Base-by-base conservation (phyloP, 176 grass and related monocot species). In the Triticum dicoccoides region DNA sequence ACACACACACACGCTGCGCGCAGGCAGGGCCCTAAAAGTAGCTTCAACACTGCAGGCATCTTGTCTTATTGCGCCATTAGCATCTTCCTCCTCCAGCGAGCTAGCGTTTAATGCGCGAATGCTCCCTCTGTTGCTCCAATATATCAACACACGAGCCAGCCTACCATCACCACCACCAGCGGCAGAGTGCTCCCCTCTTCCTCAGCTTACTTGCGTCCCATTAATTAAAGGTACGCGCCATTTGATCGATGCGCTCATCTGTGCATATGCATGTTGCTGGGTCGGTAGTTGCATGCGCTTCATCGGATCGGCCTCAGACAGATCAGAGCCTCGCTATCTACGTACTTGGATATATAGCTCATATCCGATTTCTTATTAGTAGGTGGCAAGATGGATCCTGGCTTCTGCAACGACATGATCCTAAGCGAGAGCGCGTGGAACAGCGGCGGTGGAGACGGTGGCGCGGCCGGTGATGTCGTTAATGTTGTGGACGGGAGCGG, bases 391-490 rank as follows among this genome's bases (percentile, higher is more conserved):
- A 91, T 89, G 90, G 90, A 92, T 81, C 82, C 85, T 77, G 44
- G 68, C 76, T 89, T 86, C 41, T 74, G 71, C 82, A 88, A 61
- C 76, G 83, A 94, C n/a, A 87, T 94, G 71, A 77, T 94, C 51
- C 78, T 94, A 41, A 72, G 77, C 30, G 90, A 88, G 52, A 83
- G 45, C 72, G 23, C 72, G 24, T 89, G 84, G 83, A 73, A 79
- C 41, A 10, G 66, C 54, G 18, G 61, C 35, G 77, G 51, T 54
- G 49, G 49, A 52, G 49, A 30, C 15, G 72, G 62, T 13, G 38
- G 39, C 35, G 66, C 72, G 75, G 67, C 77, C 18, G 76, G 80
- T 38, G 65, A 18, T 58, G 80, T 27, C 6, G 78, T 47, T 21
- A 21, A 62, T n/a, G 77, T 52, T 11, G 69, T 68, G 14, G 80